phyloP scores from a whole-genome alignment of 1,284 basidiomycete genomes.

The Chondrostereum purpureum region DNA sequence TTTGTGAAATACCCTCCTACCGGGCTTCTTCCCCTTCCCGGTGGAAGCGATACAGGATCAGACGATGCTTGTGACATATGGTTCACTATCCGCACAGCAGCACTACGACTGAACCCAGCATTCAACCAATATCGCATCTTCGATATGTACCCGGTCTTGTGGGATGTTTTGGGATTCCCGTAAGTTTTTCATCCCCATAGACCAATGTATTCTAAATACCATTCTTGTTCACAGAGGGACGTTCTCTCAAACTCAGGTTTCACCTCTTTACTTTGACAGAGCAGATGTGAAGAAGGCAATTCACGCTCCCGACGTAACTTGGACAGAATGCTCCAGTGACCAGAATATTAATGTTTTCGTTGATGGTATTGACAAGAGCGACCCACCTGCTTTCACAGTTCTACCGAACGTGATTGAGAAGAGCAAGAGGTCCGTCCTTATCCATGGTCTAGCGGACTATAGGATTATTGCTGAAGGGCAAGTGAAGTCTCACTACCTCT shows the following conservation, averaged over 20 bases:
- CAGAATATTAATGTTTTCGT: conserved; percentile 53
- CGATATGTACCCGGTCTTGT: conserved; percentile 52
- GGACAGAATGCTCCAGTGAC: conserved; percentile 57
- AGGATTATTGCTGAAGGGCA: conserved; percentile 68
- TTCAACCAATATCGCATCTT: conserved; percentile 75
- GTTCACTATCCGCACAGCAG: conserved; percentile 54
- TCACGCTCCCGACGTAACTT: conserved; percentile 62
- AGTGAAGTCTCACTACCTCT: conserved; percentile 14
- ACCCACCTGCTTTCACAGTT: conserved; percentile 56
- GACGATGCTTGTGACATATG: conserved; percentile 59
- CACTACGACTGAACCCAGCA: conserved; percentile 60
- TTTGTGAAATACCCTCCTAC: conserved; percentile 62
- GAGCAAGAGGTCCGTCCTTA: conserved; percentile 60
- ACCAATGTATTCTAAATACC: not conserved
- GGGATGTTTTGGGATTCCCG: conserved; percentile 77
- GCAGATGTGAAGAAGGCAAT: conserved; percentile 67
- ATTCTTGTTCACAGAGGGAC: conserved; percentile 39
- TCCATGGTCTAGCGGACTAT: conserved; percentile 69
- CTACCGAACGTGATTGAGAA: conserved; percentile 72
- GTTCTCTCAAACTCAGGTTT: conserved; percentile 40
- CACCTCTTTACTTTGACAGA: conserved; percentile 62
- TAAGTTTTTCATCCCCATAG: conserved; percentile 23
- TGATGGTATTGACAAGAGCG: conserved; percentile 49
- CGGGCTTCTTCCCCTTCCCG: conserved; percentile 54
- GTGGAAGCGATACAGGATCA: conserved; percentile 34